Conservation (phyloP, 352 stramenopile species). For the Achlya hypogyna region DNA sequence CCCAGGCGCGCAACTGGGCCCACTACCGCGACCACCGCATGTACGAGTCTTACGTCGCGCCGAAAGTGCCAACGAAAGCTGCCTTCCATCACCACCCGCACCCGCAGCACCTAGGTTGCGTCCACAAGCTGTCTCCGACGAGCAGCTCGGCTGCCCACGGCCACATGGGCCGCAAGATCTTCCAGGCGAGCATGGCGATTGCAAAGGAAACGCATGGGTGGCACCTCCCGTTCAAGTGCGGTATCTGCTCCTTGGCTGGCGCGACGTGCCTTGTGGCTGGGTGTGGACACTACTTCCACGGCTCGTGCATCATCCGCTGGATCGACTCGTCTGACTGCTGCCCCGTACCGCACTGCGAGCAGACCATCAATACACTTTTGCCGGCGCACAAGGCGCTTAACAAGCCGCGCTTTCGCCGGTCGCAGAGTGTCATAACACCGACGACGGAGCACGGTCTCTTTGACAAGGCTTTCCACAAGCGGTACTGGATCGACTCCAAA, state of each 20-base stretch:
- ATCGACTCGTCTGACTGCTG: neutral
- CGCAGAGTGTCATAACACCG: neutral
- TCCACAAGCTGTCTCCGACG: neutral
- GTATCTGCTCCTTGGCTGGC: constrained; percentile 1
- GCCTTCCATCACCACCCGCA: constrained; percentile 1
- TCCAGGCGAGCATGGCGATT: constrained; percentile 13
- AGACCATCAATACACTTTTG: constrained; percentile 1
- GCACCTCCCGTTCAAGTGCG: constrained; percentile 12
- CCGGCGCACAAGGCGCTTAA: constrained; percentile 8
- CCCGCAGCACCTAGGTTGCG: neutral
- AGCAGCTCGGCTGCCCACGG: neutral
- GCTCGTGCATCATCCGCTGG: constrained; percentile 19
- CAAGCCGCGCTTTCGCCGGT: constrained; percentile 7
- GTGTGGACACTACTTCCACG: constrained; percentile 19
- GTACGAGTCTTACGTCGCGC: constrained; percentile 1
- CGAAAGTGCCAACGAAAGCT: neutral
- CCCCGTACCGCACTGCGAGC: constrained; percentile 8
- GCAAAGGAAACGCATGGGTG: constrained; percentile 18
- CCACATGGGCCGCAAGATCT: constrained; percentile 5
- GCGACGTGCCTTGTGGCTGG: constrained; percentile 13
- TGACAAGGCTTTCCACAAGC: constrained; percentile 4
- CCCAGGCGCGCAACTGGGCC: constrained; percentile 2
- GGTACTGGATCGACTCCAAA: neutral
- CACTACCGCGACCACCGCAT: neutral
- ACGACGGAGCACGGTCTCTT: neutral